A percentile compares a stretch with the other conserved stretches of the same genome.
Conservation (phyloP, 257 asterid species). For the Echium plantagineum region DNA sequence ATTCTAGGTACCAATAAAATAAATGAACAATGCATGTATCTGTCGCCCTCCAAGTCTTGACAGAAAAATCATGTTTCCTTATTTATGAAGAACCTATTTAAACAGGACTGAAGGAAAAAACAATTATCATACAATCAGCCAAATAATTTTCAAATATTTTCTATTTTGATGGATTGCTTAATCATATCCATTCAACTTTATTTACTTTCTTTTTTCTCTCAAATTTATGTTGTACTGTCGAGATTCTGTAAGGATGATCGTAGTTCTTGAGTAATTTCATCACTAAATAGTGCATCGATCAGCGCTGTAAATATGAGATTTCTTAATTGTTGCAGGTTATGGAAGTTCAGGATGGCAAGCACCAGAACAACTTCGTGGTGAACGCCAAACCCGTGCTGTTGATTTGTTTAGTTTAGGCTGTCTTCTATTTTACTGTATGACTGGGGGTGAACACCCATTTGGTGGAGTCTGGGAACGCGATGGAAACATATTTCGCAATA, state of each 20-base stretch:
- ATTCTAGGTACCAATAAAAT: no score
- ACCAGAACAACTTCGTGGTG: slow-evolving; percentile 77
- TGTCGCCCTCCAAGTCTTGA: no score
- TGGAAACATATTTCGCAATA: slow-evolving; percentile 47
- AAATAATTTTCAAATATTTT: no score
- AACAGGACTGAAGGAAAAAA: no score
- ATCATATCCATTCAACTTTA: no score
- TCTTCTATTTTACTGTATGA: slow-evolving; percentile 73
- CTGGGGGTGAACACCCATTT: slow-evolving; percentile 83
- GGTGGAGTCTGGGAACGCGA: slow-evolving; percentile 77
- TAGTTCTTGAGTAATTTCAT: background rate
- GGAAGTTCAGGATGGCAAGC: slow-evolving; percentile 99
- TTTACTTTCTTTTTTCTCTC: no score
- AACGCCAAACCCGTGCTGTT: slow-evolving; percentile 82
- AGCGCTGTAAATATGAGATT: background rate
- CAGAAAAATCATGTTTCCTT: no score
- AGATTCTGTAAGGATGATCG: background rate
- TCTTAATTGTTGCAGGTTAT: slow-evolving; percentile 17
- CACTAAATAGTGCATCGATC: background rate
- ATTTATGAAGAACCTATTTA: no score
- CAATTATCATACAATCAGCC: no score
- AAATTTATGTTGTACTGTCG: no score
- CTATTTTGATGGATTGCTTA: no score
- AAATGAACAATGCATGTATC: no score
- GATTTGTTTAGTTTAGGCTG: slow-evolving; percentile 85